Evolutionary conservation across 2,329 filamentous ascomycete genomes (phyloP).

Genomic region (Cladophialophora bantiana): DNA sequence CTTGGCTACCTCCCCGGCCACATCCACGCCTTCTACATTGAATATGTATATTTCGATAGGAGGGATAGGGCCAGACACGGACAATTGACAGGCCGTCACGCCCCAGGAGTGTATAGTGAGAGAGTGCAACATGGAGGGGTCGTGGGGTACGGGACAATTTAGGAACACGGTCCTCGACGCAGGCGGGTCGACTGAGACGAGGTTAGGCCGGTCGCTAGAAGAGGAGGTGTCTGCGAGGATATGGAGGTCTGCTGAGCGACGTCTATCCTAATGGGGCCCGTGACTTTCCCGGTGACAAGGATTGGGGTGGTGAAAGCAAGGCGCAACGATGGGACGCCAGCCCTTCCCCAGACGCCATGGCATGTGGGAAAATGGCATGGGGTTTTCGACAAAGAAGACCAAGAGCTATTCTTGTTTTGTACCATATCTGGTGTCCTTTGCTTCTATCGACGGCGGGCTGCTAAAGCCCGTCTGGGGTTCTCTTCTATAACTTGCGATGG

Average conservation of each 20-base stretch:
- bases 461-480: too few species aligned
- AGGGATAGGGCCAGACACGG: slow-evolving; percentile 38
- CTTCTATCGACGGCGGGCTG: too few species aligned
- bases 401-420: too few species aligned
- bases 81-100: slow-evolving; percentile 30
- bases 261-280: too few species aligned
- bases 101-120: slow-evolving; percentile 40
- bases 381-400: too few species aligned
- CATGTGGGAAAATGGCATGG: too few species aligned
- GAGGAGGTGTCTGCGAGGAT: background rate
- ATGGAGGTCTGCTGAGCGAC: background rate
- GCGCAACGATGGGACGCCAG: too few species aligned
- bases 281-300: too few species aligned
- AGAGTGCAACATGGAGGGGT: slow-evolving; percentile 38
- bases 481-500: too few species aligned
- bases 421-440: too few species aligned
- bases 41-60: slow-evolving; percentile 43
- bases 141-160: slow-evolving; percentile 39
- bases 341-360: too few species aligned
- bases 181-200: background rate
- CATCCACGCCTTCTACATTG: slow-evolving; percentile 42
- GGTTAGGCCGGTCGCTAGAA: background rate
- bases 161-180: background rate
- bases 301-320: too few species aligned
- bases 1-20: slow-evolving; percentile 70